These are phyloP conservation scores for Cladophialophora chaetospira DNA, from an alignment of 2,329 filamentous ascomycete genomes.

Conservation along the genomic window DNA sequence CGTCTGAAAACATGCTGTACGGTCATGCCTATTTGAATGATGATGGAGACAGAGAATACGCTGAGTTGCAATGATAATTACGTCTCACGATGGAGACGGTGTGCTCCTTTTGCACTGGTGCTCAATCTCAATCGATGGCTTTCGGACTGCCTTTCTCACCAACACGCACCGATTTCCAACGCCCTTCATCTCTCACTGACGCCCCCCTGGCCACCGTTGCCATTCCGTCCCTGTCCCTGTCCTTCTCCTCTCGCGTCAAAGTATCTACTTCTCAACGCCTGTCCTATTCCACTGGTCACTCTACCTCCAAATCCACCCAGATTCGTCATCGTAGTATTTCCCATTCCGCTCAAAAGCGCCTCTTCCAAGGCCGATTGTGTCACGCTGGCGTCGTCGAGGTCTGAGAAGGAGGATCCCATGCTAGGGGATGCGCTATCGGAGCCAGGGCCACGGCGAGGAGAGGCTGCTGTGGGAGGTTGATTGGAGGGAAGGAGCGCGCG, in stretches of 20 bases:
- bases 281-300: constrained; percentile 53
- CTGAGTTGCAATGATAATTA: neutral
- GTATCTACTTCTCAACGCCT: constrained; percentile 57
- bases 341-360: constrained; percentile 64
- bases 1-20: too few species aligned
- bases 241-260: constrained; percentile 35
- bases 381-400: constrained; percentile 66
- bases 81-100: neutral
- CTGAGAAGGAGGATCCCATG: constrained; percentile 68
- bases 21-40: too few species aligned
- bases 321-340: constrained; percentile 43
- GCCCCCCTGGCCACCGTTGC: neutral
- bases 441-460: constrained; percentile 40
- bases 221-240: constrained; percentile 6
- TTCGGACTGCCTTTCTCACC: neutral
- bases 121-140: neutral
- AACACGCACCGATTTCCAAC: neutral
- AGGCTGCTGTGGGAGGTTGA: constrained; percentile 10
- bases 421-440: constrained; percentile 59
- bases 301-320: constrained; percentile 49
- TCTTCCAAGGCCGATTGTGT: constrained; percentile 67
- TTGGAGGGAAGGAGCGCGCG: constrained; percentile 48
- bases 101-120: neutral
- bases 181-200: constrained; percentile 2
- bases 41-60: too few species aligned